Conservation (phyloP, 2,329 filamentous ascomycete species). For the Neocucurbitaria cava region DNA sequence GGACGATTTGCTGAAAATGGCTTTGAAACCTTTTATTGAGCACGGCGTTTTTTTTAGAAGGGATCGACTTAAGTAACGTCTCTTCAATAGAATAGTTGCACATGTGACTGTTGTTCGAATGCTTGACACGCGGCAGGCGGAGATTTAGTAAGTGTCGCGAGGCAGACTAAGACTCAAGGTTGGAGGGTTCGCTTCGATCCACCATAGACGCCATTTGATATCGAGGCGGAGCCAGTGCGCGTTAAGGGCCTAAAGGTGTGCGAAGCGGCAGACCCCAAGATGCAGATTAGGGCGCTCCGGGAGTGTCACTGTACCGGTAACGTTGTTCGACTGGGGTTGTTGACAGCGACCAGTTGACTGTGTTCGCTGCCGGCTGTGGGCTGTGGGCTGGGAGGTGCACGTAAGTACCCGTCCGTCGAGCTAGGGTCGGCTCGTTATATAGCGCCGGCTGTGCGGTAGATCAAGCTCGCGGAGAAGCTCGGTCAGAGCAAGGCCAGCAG, state of each 20-base stretch:
- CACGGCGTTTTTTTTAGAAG: not conserved
- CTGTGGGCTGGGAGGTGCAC: conserved; percentile 14
- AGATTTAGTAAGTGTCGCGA: not conserved
- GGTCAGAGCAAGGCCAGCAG: conserved; percentile 13
- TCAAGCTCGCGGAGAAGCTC: conserved; percentile 34
- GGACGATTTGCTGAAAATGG: conserved; percentile 6
- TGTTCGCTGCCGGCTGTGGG: not conserved
- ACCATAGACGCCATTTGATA: not conserved
- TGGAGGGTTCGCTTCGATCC: not conserved
- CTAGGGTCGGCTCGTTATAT: conserved; percentile 26
- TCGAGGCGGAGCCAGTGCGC: conserved; percentile 7
- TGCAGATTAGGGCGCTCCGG: conserved; percentile 12
- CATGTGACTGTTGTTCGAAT: not conserved
- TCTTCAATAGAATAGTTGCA: conserved; percentile 18
- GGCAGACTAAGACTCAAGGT: not conserved
- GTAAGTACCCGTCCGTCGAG: conserved; percentile 22
- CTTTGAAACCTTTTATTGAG: conserved; percentile 13
- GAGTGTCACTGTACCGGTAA: conserved; percentile 5
- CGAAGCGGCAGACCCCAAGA: conserved; percentile 2
- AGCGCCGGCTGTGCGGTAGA: conserved; percentile 13
- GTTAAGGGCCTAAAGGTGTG: conserved; percentile 26
- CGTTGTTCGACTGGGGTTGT: not conserved
- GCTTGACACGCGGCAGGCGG: not conserved
- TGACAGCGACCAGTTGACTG: not conserved
- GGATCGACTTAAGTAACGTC: conserved; percentile 16